Conservation (phyloP, 2,329 filamentous ascomycete genomes). For the Penicillium palitans region DNA sequence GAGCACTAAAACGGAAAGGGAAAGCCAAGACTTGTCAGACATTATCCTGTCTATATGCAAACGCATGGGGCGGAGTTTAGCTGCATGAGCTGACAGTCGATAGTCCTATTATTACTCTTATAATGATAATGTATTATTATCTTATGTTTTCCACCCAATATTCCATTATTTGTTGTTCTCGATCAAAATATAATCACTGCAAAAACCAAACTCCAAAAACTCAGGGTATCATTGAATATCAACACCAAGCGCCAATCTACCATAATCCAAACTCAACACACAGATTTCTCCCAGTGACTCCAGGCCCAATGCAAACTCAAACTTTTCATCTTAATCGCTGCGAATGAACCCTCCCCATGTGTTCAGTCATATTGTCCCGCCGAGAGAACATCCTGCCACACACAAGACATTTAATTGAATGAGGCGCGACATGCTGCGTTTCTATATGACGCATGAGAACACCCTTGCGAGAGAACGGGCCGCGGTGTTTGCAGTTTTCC, state of each 20-base stretch:
- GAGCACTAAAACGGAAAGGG: too few species aligned
- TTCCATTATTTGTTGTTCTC: neutral
- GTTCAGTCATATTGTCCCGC: neutral
- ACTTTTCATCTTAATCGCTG: neutral
- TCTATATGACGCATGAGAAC: neutral
- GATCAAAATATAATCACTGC: neutral
- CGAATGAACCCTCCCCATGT: neutral
- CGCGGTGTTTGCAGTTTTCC: neutral
- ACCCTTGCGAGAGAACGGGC: neutral
- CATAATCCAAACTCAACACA: neutral
- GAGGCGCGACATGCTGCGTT: slow-evolving; percentile 1
- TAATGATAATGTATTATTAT: neutral
- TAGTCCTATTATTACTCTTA: neutral
- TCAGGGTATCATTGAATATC: neutral
- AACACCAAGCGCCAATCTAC: neutral
- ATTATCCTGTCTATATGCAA: too few species aligned
- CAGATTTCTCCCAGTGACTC: neutral
- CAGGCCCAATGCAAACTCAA: neutral
- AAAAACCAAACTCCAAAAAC: neutral
- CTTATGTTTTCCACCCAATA: neutral
- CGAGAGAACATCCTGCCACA: neutral
- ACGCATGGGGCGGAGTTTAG: neutral
- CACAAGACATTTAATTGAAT: neutral
- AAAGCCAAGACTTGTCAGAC: too few species aligned
- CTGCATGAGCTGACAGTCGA: neutral